A percentile compares a stretch with the other conserved stretches of the same genome.
Conservation (phyloP, 2,329 filamentous ascomycete species). For the Stachybotrys chartarum region DNA sequence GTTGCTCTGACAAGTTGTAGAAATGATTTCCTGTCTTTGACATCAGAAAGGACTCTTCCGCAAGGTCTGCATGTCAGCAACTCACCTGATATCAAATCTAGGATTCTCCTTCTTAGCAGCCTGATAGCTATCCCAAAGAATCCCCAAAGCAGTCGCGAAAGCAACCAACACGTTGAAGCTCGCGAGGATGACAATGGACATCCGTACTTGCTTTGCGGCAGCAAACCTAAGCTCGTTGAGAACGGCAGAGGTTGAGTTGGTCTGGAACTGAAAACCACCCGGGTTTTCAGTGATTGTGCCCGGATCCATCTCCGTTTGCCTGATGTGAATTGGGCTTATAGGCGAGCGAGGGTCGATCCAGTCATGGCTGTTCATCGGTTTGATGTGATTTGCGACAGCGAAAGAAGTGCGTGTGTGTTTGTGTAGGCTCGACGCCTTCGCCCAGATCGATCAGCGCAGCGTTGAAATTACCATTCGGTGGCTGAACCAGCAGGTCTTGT, state of each 20-base stretch:
- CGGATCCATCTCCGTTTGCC: constrained; percentile 6
- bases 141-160: constrained; percentile 46
- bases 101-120: constrained; percentile 32
- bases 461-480: background rate
- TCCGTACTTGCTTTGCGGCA: constrained; percentile 50
- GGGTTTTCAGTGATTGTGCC: constrained; percentile 1
- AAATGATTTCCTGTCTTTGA: constrained; percentile 22
- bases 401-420: background rate
- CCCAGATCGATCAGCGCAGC: background rate
- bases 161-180: constrained; percentile 54
- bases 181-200: constrained; percentile 54
- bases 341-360: constrained; percentile 7
- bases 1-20: constrained; percentile 37
- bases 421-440: background rate
- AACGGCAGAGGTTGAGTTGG: constrained; percentile 37
- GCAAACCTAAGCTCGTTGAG: constrained; percentile 45
- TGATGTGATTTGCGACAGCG: background rate
- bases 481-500: background rate
- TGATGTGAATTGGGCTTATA: constrained; percentile 6
- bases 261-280: constrained; percentile 20
- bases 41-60: background rate
- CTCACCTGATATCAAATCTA: constrained; percentile 35
- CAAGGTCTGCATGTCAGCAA: background rate
- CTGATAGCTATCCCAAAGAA: constrained; percentile 49
- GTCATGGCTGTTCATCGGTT: constrained; percentile 5